These are phyloP conservation scores for Conticribra weissflogii DNA, from an alignment of 108 stramenopile species.

Conservation along the genomic window DNA sequence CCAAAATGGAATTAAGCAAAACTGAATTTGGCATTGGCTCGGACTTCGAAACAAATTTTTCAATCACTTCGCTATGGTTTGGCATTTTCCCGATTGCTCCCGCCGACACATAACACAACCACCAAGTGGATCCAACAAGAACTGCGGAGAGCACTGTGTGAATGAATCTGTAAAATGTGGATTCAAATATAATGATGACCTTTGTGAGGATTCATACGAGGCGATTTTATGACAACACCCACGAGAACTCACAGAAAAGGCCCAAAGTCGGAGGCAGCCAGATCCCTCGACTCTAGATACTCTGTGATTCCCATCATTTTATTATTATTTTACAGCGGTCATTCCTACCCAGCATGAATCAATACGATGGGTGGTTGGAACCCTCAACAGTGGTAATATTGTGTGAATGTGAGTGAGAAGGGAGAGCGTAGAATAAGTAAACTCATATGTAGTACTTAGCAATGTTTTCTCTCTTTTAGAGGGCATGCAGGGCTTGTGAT, in stretches of 20 bases:
- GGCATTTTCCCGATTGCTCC: neutral
- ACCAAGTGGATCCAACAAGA: conserved; percentile 44
- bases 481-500: no score
- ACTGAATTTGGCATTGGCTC: conserved; percentile 27
- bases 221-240: neutral
- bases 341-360: no score
- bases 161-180: conserved; percentile 1
- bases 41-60: neutral
- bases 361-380: no score
- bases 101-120: conserved; percentile 24
- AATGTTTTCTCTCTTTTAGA: no score
- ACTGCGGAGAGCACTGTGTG: conserved; percentile 15
- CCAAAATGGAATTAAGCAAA: conserved; percentile 17
- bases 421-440: no score
- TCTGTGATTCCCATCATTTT: conserved; percentile 32
- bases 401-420: no score
- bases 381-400: no score
- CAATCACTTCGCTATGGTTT: no score
- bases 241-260: conserved; percentile 25
- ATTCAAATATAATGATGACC: conserved; percentile 1
- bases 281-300: conserved; percentile 28
- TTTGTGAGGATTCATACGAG: neutral
- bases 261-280: conserved; percentile 27
- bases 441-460: no score
- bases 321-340: no score